These are phyloP conservation scores for Entamoeba dispar DNA, from an alignment of 208 protist species.

Conservation along the genomic window DNA sequence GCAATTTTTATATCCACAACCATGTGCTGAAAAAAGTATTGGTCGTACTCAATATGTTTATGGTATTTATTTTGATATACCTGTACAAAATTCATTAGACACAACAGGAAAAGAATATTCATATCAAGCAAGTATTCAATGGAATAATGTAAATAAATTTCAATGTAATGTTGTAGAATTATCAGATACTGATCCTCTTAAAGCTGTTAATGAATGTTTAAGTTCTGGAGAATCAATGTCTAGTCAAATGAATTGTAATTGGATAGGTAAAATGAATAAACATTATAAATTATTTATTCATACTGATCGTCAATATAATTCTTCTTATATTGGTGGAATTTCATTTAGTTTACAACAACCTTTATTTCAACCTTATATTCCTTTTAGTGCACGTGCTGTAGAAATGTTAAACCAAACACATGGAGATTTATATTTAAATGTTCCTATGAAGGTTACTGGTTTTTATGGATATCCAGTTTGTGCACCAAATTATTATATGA, in stretches of 20 bases:
- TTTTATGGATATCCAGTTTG: neutral
- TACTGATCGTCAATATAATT: neutral
- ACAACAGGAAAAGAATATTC: neutral
- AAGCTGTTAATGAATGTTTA: neutral
- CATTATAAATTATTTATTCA: neutral
- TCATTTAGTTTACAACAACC: neutral
- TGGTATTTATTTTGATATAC: neutral
- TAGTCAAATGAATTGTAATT: neutral
- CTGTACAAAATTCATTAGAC: neutral
- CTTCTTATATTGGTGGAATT: neutral
- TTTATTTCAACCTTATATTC: neutral
- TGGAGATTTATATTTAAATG: neutral
- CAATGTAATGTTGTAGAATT: neutral
- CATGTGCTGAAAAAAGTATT: neutral
- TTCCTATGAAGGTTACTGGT: neutral
- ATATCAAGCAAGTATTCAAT: neutral
- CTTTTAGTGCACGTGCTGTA: neutral
- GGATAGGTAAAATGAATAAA: neutral
- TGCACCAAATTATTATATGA: neutral
- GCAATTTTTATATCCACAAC: neutral
- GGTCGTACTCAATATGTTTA: neutral
- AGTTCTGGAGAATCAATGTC: neutral
- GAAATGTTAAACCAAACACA: neutral
- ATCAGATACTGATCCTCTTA: neutral
- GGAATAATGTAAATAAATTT: neutral